Evolutionary conservation across 2,329 filamentous ascomycete genomes (phyloP).

Genomic region (Purpureocillium lavendulum): DNA sequence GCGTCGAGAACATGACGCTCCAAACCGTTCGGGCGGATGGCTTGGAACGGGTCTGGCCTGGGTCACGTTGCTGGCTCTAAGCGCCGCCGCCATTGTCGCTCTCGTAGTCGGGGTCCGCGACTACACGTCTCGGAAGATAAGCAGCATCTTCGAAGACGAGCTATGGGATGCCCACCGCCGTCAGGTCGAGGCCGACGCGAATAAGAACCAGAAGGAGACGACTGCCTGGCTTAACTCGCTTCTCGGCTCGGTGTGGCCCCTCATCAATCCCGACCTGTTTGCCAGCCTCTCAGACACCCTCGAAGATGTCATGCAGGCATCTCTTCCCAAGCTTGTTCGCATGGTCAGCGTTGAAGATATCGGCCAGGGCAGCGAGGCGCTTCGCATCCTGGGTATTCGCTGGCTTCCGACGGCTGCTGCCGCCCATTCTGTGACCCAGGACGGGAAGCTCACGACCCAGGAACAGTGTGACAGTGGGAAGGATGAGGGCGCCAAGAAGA

Average conservation of each 20-base stretch:
- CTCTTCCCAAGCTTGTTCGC: slow-evolving; percentile 57
- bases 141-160: slow-evolving; percentile 58
- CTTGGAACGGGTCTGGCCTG: slow-evolving; percentile 12
- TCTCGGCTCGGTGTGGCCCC: slow-evolving; percentile 60
- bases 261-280: slow-evolving; percentile 70
- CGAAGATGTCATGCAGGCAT: slow-evolving; percentile 76
- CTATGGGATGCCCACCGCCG: slow-evolving; percentile 57
- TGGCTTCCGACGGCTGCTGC: slow-evolving; percentile 68
- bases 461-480: slow-evolving; percentile 20
- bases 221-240: slow-evolving; percentile 67
- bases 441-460: slow-evolving; percentile 43
- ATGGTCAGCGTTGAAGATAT: slow-evolving; percentile 73
- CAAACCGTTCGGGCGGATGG: not conserved
- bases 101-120: slow-evolving; percentile 39
- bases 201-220: slow-evolving; percentile 46
- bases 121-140: slow-evolving; percentile 55
- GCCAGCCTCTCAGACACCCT: slow-evolving; percentile 59
- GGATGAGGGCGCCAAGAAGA: slow-evolving; percentile 15
- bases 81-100: slow-evolving; percentile 18
- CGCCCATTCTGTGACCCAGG: slow-evolving; percentile 47
- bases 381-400: slow-evolving; percentile 62
- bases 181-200: slow-evolving; percentile 34
- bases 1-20: slow-evolving; percentile 4
- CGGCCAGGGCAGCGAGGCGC: slow-evolving; percentile 63
- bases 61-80: slow-evolving; percentile 15